Evolutionary conservation across 2,329 filamentous ascomycete genomes (phyloP).

Genomic region (Beauveria medogensis): DNA sequence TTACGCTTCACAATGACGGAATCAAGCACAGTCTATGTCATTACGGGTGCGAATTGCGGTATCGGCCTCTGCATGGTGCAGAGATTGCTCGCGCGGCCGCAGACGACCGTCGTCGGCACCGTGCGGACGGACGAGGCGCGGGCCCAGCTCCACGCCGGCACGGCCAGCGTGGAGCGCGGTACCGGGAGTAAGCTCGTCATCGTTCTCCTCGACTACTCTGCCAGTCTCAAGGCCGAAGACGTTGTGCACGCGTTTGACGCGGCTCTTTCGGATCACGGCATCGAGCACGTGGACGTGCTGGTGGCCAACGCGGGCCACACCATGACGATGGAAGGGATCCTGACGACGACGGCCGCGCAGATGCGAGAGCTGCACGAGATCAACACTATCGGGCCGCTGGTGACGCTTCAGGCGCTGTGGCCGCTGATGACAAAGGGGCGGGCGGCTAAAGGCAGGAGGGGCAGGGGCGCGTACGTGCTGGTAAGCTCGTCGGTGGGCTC

Average conservation of each 20-base stretch:
- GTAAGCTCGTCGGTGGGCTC: constrained; percentile 29
- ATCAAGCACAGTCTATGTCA: constrained; percentile 24
- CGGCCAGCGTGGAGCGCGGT: constrained; percentile 20
- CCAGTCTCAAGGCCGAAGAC: constrained; percentile 19
- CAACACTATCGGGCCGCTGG: constrained; percentile 34
- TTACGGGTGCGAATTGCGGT: constrained; percentile 34
- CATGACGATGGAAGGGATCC: constrained; percentile 21
- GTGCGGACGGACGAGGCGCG: constrained; percentile 23
- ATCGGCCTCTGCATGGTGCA: constrained; percentile 30
- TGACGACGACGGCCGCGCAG: constrained; percentile 23
- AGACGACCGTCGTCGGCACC: constrained; percentile 38
- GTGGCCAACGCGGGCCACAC: constrained; percentile 43
- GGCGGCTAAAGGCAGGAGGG: background rate
- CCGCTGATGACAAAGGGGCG: constrained; percentile 23
- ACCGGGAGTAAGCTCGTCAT: constrained; percentile 24
- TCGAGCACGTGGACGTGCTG: constrained; percentile 39
- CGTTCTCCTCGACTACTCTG: constrained; percentile 29
- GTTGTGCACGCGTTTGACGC: constrained; percentile 20
- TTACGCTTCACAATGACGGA: background rate
- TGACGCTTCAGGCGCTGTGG: constrained; percentile 27
- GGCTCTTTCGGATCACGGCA: constrained; percentile 5
- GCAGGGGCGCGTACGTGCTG: constrained; percentile 26
- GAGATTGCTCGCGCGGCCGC: constrained; percentile 38
- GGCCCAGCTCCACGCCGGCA: constrained; percentile 14
- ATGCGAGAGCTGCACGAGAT: constrained; percentile 32